These are phyloP conservation scores for Kodamaea kakaduensis DNA, from an alignment of 805 yeast genomes.

Conservation along the genomic window DNA sequence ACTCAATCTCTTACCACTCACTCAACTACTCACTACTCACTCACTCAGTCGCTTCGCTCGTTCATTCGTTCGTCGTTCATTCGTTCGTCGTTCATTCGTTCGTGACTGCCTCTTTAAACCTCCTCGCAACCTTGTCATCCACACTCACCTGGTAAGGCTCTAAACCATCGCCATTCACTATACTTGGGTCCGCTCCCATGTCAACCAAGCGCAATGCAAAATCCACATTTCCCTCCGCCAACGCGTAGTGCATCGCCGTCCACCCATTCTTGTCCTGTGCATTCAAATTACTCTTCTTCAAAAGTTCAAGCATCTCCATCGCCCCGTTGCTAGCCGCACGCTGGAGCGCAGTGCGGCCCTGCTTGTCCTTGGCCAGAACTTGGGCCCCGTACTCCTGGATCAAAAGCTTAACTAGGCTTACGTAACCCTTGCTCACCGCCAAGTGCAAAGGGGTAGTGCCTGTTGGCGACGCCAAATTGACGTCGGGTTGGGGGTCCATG, in stretches of 20 bases:
- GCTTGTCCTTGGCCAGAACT: slow-evolving; percentile 61
- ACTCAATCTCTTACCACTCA: too few species aligned
- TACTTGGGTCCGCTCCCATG: slow-evolving; percentile 61
- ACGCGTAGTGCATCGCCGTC: slow-evolving; percentile 86
- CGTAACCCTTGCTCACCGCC: slow-evolving; percentile 68
- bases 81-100: slow-evolving; percentile 1
- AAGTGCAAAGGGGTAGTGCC: slow-evolving; percentile 76
- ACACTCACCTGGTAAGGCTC: slow-evolving; percentile 35
- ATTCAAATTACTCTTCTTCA: slow-evolving; percentile 60
- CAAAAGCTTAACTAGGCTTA: slow-evolving; percentile 50
- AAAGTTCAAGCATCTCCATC: slow-evolving; percentile 47
- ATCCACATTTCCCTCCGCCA: slow-evolving; percentile 86
- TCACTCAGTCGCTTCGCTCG: neutral
- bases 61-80: neutral
- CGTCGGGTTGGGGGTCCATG: slow-evolving; percentile 47
- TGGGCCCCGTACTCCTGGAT: slow-evolving; percentile 54
- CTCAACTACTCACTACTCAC: neutral
- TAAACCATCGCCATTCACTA: slow-evolving; percentile 49
- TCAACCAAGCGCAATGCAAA: slow-evolving; percentile 58
- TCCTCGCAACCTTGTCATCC: slow-evolving; percentile 29
- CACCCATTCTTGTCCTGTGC: slow-evolving; percentile 69
- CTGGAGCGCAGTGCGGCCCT: slow-evolving; percentile 65
- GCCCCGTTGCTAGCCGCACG: slow-evolving; percentile 83
- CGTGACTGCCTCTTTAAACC: slow-evolving; percentile 7
- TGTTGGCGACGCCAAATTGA: slow-evolving; percentile 55